These are phyloP conservation scores for Nitzschia inconspicua DNA, from an alignment of 108 stramenopile genomes.

Conservation along the genomic window DNA sequence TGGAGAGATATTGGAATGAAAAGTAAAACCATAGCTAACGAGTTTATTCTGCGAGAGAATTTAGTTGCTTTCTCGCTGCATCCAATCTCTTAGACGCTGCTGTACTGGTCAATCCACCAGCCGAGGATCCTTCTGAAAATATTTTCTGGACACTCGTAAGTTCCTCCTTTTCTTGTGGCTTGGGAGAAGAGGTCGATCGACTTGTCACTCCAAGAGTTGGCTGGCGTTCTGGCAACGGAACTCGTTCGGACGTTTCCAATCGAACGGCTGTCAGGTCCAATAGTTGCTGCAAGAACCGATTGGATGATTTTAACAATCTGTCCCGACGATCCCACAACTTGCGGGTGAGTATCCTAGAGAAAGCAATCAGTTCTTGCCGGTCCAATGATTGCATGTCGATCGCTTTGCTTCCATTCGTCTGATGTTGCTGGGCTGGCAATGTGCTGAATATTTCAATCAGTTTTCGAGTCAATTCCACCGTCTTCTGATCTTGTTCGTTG, in stretches of 20 bases:
- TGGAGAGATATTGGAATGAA: too few relatives aligned
- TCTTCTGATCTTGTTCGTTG: conserved; percentile 63
- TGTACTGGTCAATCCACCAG: too few relatives aligned
- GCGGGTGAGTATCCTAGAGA: conserved; percentile 55
- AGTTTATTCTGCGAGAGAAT: too few relatives aligned
- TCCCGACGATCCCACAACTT: conserved; percentile 74
- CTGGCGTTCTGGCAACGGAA: background rate
- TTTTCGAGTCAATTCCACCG: conserved; percentile 73
- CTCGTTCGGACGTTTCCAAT: conserved; percentile 43
- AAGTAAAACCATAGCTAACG: too few relatives aligned
- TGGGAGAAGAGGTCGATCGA: too few relatives aligned
- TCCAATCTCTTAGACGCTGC: too few relatives aligned
- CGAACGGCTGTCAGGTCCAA: conserved; percentile 68
- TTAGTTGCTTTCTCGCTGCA: too few relatives aligned
- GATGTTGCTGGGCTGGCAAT: conserved; percentile 16
- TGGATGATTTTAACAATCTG: conserved; percentile 61
- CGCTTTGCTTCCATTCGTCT: background rate
- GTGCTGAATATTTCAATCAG: conserved; percentile 44
- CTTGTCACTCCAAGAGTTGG: conserved; percentile 2
- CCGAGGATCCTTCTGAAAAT: too few relatives aligned
- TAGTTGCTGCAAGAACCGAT: conserved; percentile 60
- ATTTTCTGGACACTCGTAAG: too few relatives aligned
- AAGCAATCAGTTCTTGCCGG: conserved; percentile 52
- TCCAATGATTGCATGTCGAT: conserved; percentile 52
- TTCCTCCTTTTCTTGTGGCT: too few relatives aligned